Base-by-base conservation (phyloP, 2,329 filamentous ascomycete species). In the Amauroascus verrucosus region DNA sequence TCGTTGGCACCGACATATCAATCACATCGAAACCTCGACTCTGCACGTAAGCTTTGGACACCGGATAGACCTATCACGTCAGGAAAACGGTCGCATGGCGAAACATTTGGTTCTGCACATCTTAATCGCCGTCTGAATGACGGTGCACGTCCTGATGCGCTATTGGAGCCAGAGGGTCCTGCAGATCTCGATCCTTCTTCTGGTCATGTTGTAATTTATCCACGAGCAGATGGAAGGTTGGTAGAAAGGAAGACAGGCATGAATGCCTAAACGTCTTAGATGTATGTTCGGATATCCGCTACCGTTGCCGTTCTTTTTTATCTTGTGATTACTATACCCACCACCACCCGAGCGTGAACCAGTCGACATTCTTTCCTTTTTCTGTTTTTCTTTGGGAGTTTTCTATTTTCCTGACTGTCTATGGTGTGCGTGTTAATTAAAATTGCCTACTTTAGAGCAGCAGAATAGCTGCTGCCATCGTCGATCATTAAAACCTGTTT, bases 51-150 rank as follows among this genome's bases (percentile, higher is more conserved):
- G 16, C 66, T 63, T 20, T 60, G 65, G 56, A 57, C 66, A 1
- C 70, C n/a, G 6, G 66, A 54, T 62, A 67, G n/a, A 64, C 64
- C 0, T 64, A 62, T 14, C 56, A 61, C 2, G 53, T 58, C 13
- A 51, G 63, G 33, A 26, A 71, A 71, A 49, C 65, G 69, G 18
- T 62, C 62, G 0, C 67, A 72, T 53, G 65, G 66, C 38, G 68
- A 71, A 20, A 62, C 67, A 1, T 72, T 72, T 53, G 68, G 69
- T 4, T 49, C 56, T 33, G 54, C 41, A 48, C 63, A 63, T 55
- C 71, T 68, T 43, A 64, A 67, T 2, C 65, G 68, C 40, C 62
- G 70, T 1, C 65, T 75, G 26, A 63, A 68, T 56, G 72, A 75
- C 56, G 72, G 72, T 49, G 69, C 68, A 66, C 70, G 73, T 26